Conservation (phyloP, 2,329 filamentous ascomycete genomes). For the Alternaria metachromatica region DNA sequence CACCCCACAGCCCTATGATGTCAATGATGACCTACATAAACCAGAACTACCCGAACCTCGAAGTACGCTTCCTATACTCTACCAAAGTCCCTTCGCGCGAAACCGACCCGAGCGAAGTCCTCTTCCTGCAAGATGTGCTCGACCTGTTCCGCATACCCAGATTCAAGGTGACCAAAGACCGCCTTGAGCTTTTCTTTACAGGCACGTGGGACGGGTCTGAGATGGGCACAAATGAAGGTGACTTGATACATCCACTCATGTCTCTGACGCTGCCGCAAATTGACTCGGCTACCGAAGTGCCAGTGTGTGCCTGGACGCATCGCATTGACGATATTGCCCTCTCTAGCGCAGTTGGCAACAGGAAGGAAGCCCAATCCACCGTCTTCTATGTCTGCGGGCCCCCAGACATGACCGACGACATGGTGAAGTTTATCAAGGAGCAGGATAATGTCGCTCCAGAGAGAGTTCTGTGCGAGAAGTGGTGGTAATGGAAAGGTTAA, state of each 20-base stretch:
- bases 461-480: conserved; percentile 58
- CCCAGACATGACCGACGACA: conserved; percentile 56
- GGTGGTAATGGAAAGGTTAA: conserved; percentile 52
- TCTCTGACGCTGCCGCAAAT: conserved; percentile 40
- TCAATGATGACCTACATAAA: conserved; percentile 72
- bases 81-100: conserved; percentile 52
- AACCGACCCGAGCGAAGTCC: conserved; percentile 38
- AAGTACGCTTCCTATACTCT: conserved; percentile 70
- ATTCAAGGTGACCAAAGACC: conserved; percentile 33
- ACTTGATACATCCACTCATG: conserved; percentile 43
- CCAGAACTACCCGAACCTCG: conserved; percentile 48
- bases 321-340: conserved; percentile 49
- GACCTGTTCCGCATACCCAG: conserved; percentile 40
- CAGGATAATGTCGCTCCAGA: conserved; percentile 49
- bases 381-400: conserved; percentile 59
- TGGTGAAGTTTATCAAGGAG: conserved; percentile 50
- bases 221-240: conserved; percentile 32
- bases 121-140: conserved; percentile 46
- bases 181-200: conserved; percentile 48
- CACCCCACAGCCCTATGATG: conserved; percentile 66
- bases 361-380: conserved; percentile 45
- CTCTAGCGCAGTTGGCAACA: conserved; percentile 47
- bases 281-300: conserved; percentile 37
- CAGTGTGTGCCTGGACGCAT: conserved; percentile 40
- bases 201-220: conserved; percentile 38